Evolutionary conservation across 176 grass and related monocot species (phyloP).

Genomic region (Secale cereale): DNA sequence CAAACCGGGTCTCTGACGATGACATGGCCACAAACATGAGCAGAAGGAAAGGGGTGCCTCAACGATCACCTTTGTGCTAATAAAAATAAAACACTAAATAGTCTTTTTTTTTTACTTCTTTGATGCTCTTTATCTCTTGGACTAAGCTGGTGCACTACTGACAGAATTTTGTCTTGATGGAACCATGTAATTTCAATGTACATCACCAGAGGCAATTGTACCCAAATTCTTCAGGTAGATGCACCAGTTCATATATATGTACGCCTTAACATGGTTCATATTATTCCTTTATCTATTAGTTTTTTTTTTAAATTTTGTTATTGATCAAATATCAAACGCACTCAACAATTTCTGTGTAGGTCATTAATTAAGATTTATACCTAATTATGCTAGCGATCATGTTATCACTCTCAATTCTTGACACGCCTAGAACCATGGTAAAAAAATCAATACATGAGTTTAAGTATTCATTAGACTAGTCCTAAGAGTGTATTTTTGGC

Average conservation of each 20-base stretch:
- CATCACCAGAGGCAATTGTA: slow-evolving; percentile 60
- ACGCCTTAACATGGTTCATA: slow-evolving; percentile 42
- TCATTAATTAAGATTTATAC: slow-evolving; percentile 27
- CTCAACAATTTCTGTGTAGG: slow-evolving; percentile 5
- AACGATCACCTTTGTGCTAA: slow-evolving; percentile 95
- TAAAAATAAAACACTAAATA: slow-evolving; percentile 37
- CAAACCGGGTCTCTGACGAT: slow-evolving; percentile 64
- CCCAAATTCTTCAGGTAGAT: slow-evolving; percentile 51
- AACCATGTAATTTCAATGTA: slow-evolving; percentile 57
- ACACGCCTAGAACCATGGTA: slow-evolving; percentile 12
- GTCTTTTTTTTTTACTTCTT: slow-evolving; percentile 29
- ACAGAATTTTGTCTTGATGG: slow-evolving; percentile 55
- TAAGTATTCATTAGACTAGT: slow-evolving; percentile 12
- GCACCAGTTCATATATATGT: slow-evolving; percentile 59
- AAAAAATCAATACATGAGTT: slow-evolving; percentile 16
- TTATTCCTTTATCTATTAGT: slow-evolving; percentile 11
- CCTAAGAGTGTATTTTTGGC: slow-evolving; percentile 2
- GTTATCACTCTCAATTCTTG: slow-evolving; percentile 29
- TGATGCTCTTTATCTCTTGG: slow-evolving; percentile 35
- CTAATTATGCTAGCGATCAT: slow-evolving; percentile 22
- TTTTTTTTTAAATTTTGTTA: neutral
- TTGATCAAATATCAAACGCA: slow-evolving; percentile 21
- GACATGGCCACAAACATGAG: slow-evolving; percentile 80
- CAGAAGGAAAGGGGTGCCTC: slow-evolving; percentile 91
- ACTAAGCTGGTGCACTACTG: slow-evolving; percentile 44